Percentiles rank a stretch among this genome's conserved stretches.
These are phyloP conservation scores for Thielaviopsis populi DNA, from an alignment of 2,329 filamentous ascomycete species.

Conservation along the genomic window DNA sequence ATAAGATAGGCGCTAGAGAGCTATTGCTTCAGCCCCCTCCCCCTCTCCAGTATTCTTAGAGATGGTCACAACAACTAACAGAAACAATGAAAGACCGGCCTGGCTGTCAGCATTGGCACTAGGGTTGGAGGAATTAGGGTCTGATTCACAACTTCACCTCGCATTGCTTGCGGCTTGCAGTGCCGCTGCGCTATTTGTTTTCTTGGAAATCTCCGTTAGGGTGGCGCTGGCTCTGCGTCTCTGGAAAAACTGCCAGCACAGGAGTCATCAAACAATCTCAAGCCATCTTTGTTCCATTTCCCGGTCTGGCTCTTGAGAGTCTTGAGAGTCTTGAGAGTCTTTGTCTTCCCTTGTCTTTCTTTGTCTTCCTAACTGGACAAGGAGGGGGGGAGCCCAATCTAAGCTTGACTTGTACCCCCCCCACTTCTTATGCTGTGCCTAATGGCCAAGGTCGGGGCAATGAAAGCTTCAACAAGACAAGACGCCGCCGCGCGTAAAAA, in stretches of 20 bases:
- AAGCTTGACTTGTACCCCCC: neutral
- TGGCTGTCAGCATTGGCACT: neutral
- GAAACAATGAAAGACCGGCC: neutral
- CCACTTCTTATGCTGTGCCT: neutral
- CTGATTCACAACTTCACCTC: neutral
- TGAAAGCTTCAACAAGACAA: too few species aligned
- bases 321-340: neutral
- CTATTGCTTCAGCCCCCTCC: neutral
- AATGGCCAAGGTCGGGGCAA: neutral
- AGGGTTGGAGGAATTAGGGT: neutral
- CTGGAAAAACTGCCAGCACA: conserved; percentile 2
- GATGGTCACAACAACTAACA: neutral
- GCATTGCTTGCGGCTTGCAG: neutral
- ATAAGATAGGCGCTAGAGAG: too few species aligned
- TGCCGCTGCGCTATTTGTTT: neutral
- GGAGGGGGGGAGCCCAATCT: neutral
- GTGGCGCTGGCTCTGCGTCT: neutral
- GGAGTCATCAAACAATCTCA: neutral
- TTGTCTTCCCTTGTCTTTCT: neutral
- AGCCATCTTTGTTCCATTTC: neutral
- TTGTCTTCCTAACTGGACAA: neutral
- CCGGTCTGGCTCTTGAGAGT: neutral
- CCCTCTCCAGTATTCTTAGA: too few species aligned
- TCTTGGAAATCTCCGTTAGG: neutral
- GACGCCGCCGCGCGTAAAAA: too few species aligned